phyloP scores from a whole-genome alignment of 345 rosid genomes.

The Syzygium aqueum region DNA sequence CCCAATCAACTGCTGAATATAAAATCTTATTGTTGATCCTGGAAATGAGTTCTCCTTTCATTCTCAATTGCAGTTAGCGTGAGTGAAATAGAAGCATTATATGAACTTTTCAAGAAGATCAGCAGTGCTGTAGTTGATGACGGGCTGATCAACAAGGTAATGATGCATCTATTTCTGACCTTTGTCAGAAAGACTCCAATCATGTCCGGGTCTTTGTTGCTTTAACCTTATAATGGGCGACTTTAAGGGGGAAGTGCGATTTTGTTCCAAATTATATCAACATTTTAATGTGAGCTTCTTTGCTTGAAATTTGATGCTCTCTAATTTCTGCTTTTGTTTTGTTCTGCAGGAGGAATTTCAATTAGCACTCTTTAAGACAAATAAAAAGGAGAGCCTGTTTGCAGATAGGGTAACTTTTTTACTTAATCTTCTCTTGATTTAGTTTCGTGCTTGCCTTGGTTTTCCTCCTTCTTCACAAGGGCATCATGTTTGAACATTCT shows the following conservation, averaged over 20 bases:
- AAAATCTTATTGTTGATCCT: neutral
- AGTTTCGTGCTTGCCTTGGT: neutral
- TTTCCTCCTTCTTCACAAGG: neutral
- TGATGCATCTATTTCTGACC: neutral
- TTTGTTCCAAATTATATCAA: neutral
- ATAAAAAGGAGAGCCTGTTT: slow-evolving; percentile 96
- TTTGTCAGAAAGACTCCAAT: neutral
- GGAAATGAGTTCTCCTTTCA: neutral
- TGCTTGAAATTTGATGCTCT: neutral
- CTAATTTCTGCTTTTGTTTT: neutral
- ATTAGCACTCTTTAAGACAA: slow-evolving; percentile 91
- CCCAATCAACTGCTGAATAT: neutral
- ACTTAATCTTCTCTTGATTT: neutral
- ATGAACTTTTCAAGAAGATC: slow-evolving; percentile 91
- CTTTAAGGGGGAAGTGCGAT: neutral
- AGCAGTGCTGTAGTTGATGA: slow-evolving; percentile 95
- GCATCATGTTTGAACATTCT: neutral
- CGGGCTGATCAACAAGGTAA: slow-evolving; percentile 88
- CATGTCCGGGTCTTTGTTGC: neutral
- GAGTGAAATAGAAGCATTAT: slow-evolving; percentile 89
- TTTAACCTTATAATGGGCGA: neutral
- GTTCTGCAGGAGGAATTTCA: slow-evolving; percentile 88
- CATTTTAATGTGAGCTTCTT: neutral
- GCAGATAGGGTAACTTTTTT: slow-evolving; percentile 63
- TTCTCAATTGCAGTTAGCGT: slow-evolving; percentile 57